Evolutionary conservation across 2,329 filamentous ascomycete species (phyloP).

Genomic region (Ceratocystis lukuohia): DNA sequence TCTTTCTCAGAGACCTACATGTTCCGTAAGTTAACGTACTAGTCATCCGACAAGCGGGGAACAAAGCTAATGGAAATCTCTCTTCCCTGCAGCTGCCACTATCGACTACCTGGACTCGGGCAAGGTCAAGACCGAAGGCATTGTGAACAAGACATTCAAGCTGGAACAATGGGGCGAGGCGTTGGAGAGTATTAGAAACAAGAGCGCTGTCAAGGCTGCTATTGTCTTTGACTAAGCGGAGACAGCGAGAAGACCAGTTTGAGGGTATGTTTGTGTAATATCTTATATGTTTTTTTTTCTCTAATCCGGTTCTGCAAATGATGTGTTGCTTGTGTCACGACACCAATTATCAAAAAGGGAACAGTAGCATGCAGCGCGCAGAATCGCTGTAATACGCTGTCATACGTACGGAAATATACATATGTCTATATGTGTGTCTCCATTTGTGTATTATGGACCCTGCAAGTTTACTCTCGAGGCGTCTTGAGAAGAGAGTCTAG

Average conservation of each 20-base stretch:
- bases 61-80: not conserved
- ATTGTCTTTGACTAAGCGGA: slow-evolving; percentile 46
- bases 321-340: not conserved
- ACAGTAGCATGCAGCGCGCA: not conserved
- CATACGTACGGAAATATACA: not conserved
- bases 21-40: slow-evolving; percentile 38
- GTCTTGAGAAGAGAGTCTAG: not conserved
- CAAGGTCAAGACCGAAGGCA: slow-evolving; percentile 50
- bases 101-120: slow-evolving; percentile 43
- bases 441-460: not conserved
- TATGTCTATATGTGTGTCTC: not conserved
- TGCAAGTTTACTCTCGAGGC: not conserved
- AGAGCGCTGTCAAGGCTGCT: slow-evolving; percentile 60
- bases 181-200: slow-evolving; percentile 56
- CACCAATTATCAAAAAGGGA: not conserved
- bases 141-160: slow-evolving; percentile 60
- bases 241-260: not conserved
- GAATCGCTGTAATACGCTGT: not conserved
- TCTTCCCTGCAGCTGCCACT: slow-evolving; percentile 28
- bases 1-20: slow-evolving; percentile 63
- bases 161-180: slow-evolving; percentile 61
- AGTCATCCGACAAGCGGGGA: not conserved
- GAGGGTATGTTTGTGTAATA: not conserved
- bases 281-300: not conserved
- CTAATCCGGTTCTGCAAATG: too few species aligned